A percentile compares a stretch with the other conserved stretches of the same genome.
These are phyloP conservation scores for Penicillium hordei DNA, from an alignment of 2,329 filamentous ascomycete genomes.

Conservation along the genomic window DNA sequence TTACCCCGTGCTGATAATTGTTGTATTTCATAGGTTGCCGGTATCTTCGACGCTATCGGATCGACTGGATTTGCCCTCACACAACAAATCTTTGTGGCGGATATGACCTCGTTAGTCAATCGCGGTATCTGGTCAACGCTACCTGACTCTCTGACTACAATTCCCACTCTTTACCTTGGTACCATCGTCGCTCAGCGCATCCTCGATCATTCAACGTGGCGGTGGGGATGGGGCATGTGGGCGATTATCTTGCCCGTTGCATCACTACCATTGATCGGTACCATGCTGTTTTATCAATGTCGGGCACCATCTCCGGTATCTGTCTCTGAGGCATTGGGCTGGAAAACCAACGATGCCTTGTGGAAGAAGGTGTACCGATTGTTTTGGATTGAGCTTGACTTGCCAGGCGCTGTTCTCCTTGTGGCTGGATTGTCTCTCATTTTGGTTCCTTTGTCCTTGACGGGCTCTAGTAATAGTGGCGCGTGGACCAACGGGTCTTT, in stretches of 20 bases:
- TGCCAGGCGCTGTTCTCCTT: conserved; percentile 36
- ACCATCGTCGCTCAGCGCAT: conserved; percentile 43
- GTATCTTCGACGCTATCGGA: conserved; percentile 62
- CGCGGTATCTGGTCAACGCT: conserved; percentile 60
- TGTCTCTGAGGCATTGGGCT: neutral
- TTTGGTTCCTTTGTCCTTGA: conserved; percentile 42
- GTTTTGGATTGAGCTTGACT: conserved; percentile 33
- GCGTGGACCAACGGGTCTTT: conserved; percentile 32
- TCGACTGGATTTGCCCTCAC: conserved; percentile 60
- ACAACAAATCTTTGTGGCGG: conserved; percentile 65
- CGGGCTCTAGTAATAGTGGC: conserved; percentile 33
- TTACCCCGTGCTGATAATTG: neutral
- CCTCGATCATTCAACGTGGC: conserved; percentile 41
- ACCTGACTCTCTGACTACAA: conserved; percentile 57
- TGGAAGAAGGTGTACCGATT: conserved; percentile 22
- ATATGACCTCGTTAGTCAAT: conserved; percentile 60
- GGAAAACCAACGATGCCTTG: conserved; percentile 8
- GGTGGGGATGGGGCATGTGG: conserved; percentile 48
- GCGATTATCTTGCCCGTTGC: conserved; percentile 41
- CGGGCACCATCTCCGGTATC: conserved; percentile 14
- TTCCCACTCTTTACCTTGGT: conserved; percentile 55
- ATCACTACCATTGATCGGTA: conserved; percentile 34
- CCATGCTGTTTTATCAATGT: conserved; percentile 35
- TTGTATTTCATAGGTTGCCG: conserved; percentile 35
- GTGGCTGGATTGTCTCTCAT: conserved; percentile 36